These are phyloP conservation scores for Cutaneotrichosporon curvatum DNA, from an alignment of 1,284 basidiomycete genomes.

Conservation along the genomic window DNA sequence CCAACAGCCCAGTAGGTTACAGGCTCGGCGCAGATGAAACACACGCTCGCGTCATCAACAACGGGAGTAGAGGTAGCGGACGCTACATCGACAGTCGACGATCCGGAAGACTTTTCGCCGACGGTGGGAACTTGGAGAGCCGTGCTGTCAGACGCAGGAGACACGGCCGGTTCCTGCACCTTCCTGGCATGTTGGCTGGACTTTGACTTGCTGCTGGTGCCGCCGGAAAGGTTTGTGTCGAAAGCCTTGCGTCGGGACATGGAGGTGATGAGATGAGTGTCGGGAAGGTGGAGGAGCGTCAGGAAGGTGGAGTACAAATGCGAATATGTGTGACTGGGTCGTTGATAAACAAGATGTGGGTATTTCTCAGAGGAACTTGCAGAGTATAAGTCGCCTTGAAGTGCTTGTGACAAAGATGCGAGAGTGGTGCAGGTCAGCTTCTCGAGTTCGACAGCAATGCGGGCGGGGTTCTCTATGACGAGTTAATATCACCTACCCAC, in stretches of 20 bases:
- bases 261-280: background rate
- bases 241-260: slow-evolving; percentile 36
- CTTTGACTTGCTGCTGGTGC: slow-evolving; percentile 10
- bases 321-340: too few relatives aligned
- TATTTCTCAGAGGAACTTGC: too few relatives aligned
- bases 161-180: background rate
- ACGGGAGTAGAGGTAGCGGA: slow-evolving; percentile 12
- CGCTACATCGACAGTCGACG: background rate
- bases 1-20: slow-evolving; percentile 84
- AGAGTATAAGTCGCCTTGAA: too few relatives aligned
- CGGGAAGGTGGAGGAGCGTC: background rate
- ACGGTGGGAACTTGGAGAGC: background rate
- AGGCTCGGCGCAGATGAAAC: slow-evolving; percentile 94
- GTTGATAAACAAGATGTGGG: too few relatives aligned
- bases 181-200: slow-evolving; percentile 3
- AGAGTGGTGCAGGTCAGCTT: too few relatives aligned
- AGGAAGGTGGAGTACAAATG: background rate
- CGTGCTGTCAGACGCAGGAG: background rate
- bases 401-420: too few relatives aligned
- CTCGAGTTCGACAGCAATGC: too few relatives aligned
- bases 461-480: too few relatives aligned
- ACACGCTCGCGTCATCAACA: slow-evolving; percentile 53
- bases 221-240: slow-evolving; percentile 22
- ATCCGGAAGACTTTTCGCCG: background rate
- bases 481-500: too few relatives aligned